These are phyloP conservation scores for Smittium culicis DNA, from an alignment of 371 early-diverging fungal species.

Conservation along the genomic window DNA sequence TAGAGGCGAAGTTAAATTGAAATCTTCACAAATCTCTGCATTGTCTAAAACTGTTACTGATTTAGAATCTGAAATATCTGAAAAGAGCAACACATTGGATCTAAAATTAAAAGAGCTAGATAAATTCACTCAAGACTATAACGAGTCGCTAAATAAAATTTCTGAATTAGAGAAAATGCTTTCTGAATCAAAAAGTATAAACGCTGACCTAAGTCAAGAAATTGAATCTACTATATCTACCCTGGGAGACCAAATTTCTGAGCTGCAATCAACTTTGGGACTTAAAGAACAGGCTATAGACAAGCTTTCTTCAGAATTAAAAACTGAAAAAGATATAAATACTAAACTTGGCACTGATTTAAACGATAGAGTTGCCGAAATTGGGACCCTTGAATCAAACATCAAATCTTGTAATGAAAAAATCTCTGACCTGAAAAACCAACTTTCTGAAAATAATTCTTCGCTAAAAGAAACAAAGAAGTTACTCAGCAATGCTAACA, in stretches of 20 bases:
- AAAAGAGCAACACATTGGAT: not conserved
- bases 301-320: not conserved
- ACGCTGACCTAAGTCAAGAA: not conserved
- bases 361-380: not conserved
- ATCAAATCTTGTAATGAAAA: not conserved
- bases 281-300: not conserved
- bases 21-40: not conserved
- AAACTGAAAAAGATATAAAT: not conserved
- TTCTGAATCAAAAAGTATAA: not conserved
- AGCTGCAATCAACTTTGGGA: not conserved
- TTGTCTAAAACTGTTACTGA: not conserved
- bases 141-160: not conserved
- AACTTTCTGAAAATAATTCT: not conserved
- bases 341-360: not conserved
- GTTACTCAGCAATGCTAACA: not conserved
- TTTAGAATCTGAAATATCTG: not conserved
- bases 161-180: not conserved
- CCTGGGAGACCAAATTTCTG: not conserved
- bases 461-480: not conserved
- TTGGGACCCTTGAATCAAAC: not conserved
- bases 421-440: not conserved
- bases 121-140: not conserved
- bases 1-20: conserved; percentile 6
- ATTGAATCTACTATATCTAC: not conserved
- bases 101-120: not conserved